Percentiles rank a stretch among this genome's conserved stretches.
Evolutionary conservation across 352 stramenopile genomes (phyloP).

Genomic region (Pseudoperonospora humuli): DNA sequence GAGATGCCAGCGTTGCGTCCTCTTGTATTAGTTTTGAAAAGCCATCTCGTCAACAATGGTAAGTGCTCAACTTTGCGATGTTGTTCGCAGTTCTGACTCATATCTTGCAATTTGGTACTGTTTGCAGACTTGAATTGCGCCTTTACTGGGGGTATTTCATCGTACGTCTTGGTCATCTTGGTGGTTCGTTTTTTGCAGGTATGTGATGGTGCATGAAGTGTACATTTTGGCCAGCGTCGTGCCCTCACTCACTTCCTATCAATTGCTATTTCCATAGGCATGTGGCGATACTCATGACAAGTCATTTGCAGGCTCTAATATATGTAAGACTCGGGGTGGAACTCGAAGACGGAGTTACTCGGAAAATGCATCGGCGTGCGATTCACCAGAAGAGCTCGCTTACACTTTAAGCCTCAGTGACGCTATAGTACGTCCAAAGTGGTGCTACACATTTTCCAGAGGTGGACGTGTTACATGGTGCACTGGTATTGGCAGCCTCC

Average conservation of each 20-base stretch:
- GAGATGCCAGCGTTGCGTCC: constrained; percentile 91
- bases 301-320: constrained; percentile 25
- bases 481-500: constrained; percentile 58
- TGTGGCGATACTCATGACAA: constrained; percentile 62
- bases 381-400: constrained; percentile 20
- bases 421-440: constrained; percentile 22
- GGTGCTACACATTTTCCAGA: constrained; percentile 64
- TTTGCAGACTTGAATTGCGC: constrained; percentile 83
- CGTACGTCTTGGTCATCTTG: constrained; percentile 93
- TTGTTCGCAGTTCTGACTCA: constrained; percentile 8
- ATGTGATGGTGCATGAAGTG: not conserved
- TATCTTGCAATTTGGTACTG: constrained; percentile 19
- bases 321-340: constrained; percentile 11
- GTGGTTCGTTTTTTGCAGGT: constrained; percentile 91
- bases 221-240: not conserved
- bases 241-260: not conserved
- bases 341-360: constrained; percentile 28
- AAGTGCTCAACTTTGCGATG: not conserved
- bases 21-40: constrained; percentile 93
- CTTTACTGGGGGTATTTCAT: constrained; percentile 94
- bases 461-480: constrained; percentile 53
- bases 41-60: constrained; percentile 57
- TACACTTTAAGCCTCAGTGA: constrained; percentile 6
- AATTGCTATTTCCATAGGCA: constrained; percentile 24
- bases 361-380: constrained; percentile 13